Evolutionary conservation across 164 flowering plant genomes (phyloP).

Genomic region (Vitis rotundifolia): DNA sequence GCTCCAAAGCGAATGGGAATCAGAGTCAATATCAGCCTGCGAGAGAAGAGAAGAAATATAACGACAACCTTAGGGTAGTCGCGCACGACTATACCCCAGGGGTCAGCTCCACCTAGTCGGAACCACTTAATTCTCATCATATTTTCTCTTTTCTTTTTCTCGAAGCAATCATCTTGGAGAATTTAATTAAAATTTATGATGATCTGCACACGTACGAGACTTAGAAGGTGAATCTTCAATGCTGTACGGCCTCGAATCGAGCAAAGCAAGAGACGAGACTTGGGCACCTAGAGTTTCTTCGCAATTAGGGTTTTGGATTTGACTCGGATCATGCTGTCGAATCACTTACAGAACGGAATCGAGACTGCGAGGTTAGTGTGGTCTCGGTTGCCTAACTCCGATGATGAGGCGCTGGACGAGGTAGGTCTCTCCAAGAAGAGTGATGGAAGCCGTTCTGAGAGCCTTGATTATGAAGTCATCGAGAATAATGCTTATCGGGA

Average conservation of each 20-base stretch:
- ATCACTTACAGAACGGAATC: constrained; percentile 74
- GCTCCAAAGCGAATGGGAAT: not conserved
- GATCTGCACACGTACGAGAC: too few species aligned
- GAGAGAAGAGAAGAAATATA: not conserved
- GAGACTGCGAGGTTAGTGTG: constrained; percentile 79
- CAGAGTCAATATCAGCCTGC: not conserved
- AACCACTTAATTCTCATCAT: too few species aligned
- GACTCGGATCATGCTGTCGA: constrained; percentile 44
- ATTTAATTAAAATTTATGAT: too few species aligned
- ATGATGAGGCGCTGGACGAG: constrained; percentile 51
- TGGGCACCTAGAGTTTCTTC: not conserved
- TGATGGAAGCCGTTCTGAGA: constrained; percentile 54
- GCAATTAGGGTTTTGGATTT: constrained; percentile 3
- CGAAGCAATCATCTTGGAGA: too few species aligned
- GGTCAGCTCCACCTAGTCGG: too few species aligned
- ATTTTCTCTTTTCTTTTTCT: too few species aligned
- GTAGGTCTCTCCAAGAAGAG: constrained; percentile 31
- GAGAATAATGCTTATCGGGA: constrained; percentile 88
- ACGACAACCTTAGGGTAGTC: not conserved
- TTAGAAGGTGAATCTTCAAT: too few species aligned
- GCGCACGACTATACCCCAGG: too few species aligned
- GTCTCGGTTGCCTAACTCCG: constrained; percentile 78
- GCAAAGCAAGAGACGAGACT: too few species aligned
- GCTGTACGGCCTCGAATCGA: too few species aligned
- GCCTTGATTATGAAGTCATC: constrained; percentile 94